These are phyloP conservation scores for Cicer arietinum DNA, from an alignment of 306 rosid genomes.

Conservation along the genomic window DNA sequence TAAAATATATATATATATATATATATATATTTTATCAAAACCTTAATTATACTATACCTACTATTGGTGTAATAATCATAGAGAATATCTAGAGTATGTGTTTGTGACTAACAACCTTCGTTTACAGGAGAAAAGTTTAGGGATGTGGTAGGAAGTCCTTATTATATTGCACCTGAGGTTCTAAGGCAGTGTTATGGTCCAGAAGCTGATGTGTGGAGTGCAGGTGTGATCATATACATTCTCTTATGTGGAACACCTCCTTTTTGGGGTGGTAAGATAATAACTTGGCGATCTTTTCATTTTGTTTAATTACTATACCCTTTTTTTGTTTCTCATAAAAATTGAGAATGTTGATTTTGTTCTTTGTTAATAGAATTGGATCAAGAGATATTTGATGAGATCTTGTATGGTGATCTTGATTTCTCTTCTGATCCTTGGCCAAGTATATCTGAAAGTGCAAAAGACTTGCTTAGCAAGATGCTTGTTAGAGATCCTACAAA, in stretches of 20 bases:
- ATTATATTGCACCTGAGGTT: slow-evolving; percentile 84
- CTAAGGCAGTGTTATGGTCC: slow-evolving; percentile 66
- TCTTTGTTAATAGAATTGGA: slow-evolving; percentile 61
- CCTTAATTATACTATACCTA: not conserved
- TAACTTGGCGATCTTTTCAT: slow-evolving; percentile 4
- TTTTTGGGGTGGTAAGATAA: slow-evolving; percentile 77
- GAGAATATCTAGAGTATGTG: not conserved
- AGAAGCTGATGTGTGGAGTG: slow-evolving; percentile 91
- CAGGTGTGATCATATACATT: slow-evolving; percentile 81
- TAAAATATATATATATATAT: no score
- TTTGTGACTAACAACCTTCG: slow-evolving; percentile 35
- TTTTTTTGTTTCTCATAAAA: slow-evolving; percentile 6
- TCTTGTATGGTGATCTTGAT: slow-evolving; percentile 73
- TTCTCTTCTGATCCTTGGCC: slow-evolving; percentile 89
- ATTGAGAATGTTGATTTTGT: slow-evolving; percentile 1
- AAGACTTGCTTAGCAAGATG: slow-evolving; percentile 76
- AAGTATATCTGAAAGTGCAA: slow-evolving; percentile 73
- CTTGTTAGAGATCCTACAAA: slow-evolving; percentile 72
- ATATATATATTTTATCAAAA: not conserved
- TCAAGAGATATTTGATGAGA: slow-evolving; percentile 66
- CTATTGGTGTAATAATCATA: not conserved
- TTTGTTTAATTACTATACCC: slow-evolving; percentile 18
- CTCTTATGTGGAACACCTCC: slow-evolving; percentile 84
- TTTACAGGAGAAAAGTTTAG: slow-evolving; percentile 64
- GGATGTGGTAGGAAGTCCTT: slow-evolving; percentile 88